Percentiles rank a stretch among this genome's conserved stretches.
Conservation (phyloP, 257 asterid genomes). For the Solanum paucissectum region DNA sequence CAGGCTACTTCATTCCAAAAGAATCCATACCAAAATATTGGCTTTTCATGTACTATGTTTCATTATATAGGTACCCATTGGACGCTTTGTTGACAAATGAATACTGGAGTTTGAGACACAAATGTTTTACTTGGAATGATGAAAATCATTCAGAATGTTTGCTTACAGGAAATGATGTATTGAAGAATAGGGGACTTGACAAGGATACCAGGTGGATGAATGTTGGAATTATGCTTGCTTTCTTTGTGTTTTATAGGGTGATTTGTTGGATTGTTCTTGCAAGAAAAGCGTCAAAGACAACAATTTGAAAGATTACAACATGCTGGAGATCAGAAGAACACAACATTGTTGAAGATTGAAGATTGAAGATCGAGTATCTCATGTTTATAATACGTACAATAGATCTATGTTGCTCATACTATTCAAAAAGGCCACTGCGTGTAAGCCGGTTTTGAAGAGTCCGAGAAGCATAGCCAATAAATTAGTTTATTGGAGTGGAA, state of each 20-base stretch:
- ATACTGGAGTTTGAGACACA: constrained; percentile 56
- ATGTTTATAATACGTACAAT: background rate
- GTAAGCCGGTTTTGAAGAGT: background rate
- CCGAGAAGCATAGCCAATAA: background rate
- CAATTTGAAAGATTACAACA: constrained; percentile 6
- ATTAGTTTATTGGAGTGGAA: background rate
- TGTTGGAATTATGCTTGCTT: constrained; percentile 61
- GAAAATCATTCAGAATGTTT: constrained; percentile 20
- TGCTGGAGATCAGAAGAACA: background rate
- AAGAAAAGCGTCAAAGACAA: constrained; percentile 59
- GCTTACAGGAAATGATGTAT: constrained; percentile 66
- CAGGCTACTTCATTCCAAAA: constrained; percentile 81
- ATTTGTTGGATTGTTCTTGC: constrained; percentile 65
- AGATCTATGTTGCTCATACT: background rate
- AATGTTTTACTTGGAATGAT: constrained; percentile 44
- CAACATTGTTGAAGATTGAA: background rate
- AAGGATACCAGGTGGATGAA: constrained; percentile 64
- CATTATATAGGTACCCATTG: constrained; percentile 77
- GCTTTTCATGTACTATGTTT: constrained; percentile 81
- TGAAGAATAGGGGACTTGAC: constrained; percentile 66
- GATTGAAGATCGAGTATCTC: background rate
- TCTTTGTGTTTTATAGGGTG: constrained; percentile 54
- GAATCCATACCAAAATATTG: constrained; percentile 74
- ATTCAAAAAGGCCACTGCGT: background rate
- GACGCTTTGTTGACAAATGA: constrained; percentile 65